Evolutionary conservation across 768 basidiomycete species (phyloP).

Genomic region (Infundibulicybe gibba): DNA sequence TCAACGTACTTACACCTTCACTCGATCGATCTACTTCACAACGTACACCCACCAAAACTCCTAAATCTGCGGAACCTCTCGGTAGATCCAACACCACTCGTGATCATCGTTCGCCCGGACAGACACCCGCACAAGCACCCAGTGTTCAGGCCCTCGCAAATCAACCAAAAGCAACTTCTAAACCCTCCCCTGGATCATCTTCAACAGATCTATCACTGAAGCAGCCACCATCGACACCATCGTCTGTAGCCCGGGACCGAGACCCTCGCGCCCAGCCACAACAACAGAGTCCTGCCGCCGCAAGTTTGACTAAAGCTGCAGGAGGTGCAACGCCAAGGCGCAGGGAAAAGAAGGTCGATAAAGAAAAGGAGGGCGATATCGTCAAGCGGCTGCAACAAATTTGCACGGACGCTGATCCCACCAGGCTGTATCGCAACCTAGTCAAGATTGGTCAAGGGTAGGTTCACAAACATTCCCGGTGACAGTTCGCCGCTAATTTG

Average conservation of each 20-base stretch:
- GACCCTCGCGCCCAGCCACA: conserved; percentile 42
- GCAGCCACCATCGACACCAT: conserved; percentile 10
- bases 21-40: conserved; percentile 90
- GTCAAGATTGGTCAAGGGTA: conserved; percentile 99
- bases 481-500: background rate
- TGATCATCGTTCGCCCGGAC: conserved; percentile 50
- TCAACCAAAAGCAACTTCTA: conserved; percentile 31
- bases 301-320: conserved; percentile 62
- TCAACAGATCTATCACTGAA: conserved; percentile 55
- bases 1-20: conserved; percentile 55
- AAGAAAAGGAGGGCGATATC: conserved; percentile 83
- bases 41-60: conserved; percentile 58
- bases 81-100: conserved; percentile 69
- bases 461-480: conserved; percentile 16
- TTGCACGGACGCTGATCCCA: conserved; percentile 97
- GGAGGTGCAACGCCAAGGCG: conserved; percentile 82
- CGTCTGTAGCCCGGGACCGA: conserved; percentile 1
- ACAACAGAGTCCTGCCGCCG: conserved; percentile 58
- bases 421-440: conserved; percentile 84
- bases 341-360: conserved; percentile 84
- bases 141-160: conserved; percentile 15
- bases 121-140: conserved; percentile 21
- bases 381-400: conserved; percentile 89
- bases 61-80: conserved; percentile 45
- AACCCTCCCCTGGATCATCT: conserved; percentile 56